Evolutionary conservation across 306 rosid genomes (phyloP).

Genomic region (Cicer bijugum): DNA sequence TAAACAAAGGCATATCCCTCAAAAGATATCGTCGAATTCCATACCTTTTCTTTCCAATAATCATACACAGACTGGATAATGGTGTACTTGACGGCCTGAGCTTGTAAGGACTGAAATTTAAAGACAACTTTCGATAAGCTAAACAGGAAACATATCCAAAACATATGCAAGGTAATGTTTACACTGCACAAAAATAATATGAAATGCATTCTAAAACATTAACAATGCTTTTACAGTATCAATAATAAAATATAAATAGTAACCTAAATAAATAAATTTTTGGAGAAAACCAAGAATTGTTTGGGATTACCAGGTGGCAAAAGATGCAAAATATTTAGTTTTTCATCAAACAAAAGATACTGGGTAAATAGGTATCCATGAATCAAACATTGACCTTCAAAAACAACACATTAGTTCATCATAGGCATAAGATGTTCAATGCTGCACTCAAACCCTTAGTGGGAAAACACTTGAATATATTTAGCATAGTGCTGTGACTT

Average conservation of each 20-base stretch:
- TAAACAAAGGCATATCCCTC: conserved; percentile 29
- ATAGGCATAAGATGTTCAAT: conserved; percentile 9
- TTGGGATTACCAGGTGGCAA: conserved; percentile 23
- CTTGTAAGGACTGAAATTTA: conserved; percentile 70
- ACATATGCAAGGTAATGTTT: conserved; percentile 28
- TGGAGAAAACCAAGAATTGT: not conserved
- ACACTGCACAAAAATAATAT: conserved; percentile 21
- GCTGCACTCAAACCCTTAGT: conserved; percentile 23
- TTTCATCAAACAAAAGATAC: not conserved
- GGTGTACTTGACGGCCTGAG: conserved; percentile 59
- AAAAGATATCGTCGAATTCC: conserved; percentile 27
- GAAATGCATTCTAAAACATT: conserved; percentile 41
- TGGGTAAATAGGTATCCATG: conserved; percentile 12
- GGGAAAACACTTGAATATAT: conserved; percentile 12
- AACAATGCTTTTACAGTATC: conserved; percentile 21
- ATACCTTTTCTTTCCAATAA: conserved; percentile 96
- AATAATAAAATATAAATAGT: conserved; percentile 17
- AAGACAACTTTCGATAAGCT: conserved; percentile 40
- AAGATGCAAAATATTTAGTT: conserved; percentile 1
- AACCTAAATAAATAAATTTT: conserved; percentile 9
- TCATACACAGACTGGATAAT: conserved; percentile 65
- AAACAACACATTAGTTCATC: conserved; percentile 10
- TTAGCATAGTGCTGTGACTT: conserved; percentile 12
- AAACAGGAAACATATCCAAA: conserved; percentile 31
- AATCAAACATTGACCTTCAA: conserved; percentile 15